Conservation (phyloP, 257 asterid species). For the Voacanga thouarsii region DNA sequence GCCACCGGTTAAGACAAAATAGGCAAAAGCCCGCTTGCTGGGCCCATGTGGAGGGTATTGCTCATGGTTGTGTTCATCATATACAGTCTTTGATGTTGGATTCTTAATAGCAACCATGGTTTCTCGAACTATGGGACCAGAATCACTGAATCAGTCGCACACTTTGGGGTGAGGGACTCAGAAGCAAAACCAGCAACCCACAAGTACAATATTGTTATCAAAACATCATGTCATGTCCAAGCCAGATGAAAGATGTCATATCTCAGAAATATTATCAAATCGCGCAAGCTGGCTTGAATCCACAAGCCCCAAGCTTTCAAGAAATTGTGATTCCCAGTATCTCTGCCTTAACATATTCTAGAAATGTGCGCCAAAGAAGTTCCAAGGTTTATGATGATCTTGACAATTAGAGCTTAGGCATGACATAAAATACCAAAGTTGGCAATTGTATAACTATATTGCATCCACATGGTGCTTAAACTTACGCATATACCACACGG, state of each 20-base stretch:
- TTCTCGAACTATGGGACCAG: conserved; percentile 41
- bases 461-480: not conserved
- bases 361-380: not conserved
- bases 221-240: not conserved
- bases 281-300: not conserved
- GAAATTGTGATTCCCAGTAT: not conserved
- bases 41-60: conserved; percentile 74
- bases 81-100: conserved; percentile 60
- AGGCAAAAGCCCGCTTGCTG: conserved; percentile 74
- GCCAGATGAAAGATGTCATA: not conserved
- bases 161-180: conserved; percentile 34
- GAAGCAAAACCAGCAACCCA: conserved; percentile 52
- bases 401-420: not conserved
- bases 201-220: not conserved
- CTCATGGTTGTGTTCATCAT: conserved; percentile 72
- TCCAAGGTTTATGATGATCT: not conserved
- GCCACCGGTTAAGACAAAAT: conserved; percentile 74
- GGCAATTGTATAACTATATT: not conserved
- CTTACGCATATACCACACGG: not conserved
- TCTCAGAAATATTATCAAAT: not conserved
- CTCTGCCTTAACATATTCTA: not conserved
- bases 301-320: not conserved
- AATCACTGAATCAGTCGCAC: conserved; percentile 24
- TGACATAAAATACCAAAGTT: not conserved
- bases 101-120: conserved; percentile 70